phyloP scores from a whole-genome alignment of 2,329 filamentous ascomycete genomes.

The Fusarium nodosum region DNA sequence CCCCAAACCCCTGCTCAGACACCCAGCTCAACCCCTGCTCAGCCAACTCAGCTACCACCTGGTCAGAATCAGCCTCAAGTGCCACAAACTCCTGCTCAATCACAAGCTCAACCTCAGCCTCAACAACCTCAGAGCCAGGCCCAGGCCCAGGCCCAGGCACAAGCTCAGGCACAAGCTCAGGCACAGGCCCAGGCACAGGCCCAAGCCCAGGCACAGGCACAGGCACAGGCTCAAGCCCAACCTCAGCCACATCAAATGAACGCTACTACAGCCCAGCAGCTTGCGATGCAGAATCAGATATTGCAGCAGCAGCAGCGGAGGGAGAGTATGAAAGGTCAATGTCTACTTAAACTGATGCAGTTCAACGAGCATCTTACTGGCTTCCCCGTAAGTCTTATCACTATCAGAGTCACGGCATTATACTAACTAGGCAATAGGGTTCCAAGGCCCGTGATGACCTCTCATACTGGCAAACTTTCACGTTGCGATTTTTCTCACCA shows the following conservation, averaged over 20 bases:
- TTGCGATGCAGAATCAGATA: constrained; percentile 53
- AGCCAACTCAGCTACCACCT: constrained; percentile 50
- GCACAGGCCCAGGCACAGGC: constrained; percentile 53
- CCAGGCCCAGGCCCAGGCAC: constrained; percentile 54
- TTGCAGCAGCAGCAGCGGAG: constrained; percentile 65
- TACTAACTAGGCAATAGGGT: constrained; percentile 56
- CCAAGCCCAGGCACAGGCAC: constrained; percentile 53
- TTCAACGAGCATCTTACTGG: constrained; percentile 74
- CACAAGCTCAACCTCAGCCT: constrained; percentile 54
- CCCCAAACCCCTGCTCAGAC: constrained; percentile 65
- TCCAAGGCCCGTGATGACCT: constrained; percentile 76
- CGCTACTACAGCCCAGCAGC: constrained; percentile 53
- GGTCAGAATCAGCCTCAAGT: constrained; percentile 55
- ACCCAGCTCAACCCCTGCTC: constrained; percentile 56
- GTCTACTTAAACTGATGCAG: constrained; percentile 70
- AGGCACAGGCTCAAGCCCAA: constrained; percentile 47
- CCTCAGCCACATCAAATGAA: constrained; percentile 52
- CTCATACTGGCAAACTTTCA: constrained; percentile 83
- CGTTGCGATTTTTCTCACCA: constrained; percentile 83
- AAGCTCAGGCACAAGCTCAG: constrained; percentile 50
- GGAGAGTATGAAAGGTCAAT: constrained; percentile 68
- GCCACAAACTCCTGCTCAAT: constrained; percentile 55
- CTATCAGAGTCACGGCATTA: constrained; percentile 1
- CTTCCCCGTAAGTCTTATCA: constrained; percentile 61
- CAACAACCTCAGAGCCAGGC: constrained; percentile 55